Evolutionary conservation across 1,284 basidiomycete species (phyloP), one percentile per base, ranked within the genome.

Genomic region (Termitomyces sp.): DNA sequence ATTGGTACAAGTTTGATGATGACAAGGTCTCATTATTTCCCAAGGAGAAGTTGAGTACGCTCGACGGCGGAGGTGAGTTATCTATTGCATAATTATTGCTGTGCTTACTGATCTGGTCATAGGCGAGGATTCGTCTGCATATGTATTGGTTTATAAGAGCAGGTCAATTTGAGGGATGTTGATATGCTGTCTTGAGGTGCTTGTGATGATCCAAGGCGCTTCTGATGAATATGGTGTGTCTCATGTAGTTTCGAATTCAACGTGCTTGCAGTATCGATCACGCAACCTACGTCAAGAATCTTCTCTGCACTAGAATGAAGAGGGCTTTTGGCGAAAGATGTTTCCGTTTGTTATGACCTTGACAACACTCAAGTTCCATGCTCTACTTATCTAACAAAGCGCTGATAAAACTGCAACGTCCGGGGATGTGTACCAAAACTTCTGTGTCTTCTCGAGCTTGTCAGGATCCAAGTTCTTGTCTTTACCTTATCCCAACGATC

Each of bases 1-100:
- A 88, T 65, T 84, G 93, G 93, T 91, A 88, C 74, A 94, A 94
- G 73, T 92, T 92, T 64, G 87, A 92, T 71, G 94, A 98, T 63
- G 91, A 96, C 63, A 96, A 94, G 72, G 94, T 97, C 39, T 83
- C 84, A 28, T 63, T 86, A 39, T 91, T 94, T 70, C 84, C 84
- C 3, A 81, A 80, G 66, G 92, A 94, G 65, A 95, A 94, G 71
- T 75, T 98, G 55, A 67, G 80, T 30, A 83, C 84, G 9, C 79
- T 97, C 61, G 92, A 94, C 61, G 94, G 94, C 4, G 94, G 94
- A 58, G 94, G 68, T 68, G 24, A 64, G 70, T 62, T 61, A 64
- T 49, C 48, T 64, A 44, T 53, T 60, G 52, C 60, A 48, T 15
- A 47, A 15, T 36, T 45, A 10, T 19, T 9, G 5, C 15, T 54